Conservation (phyloP, 2,329 filamentous ascomycete species). For the Myriosclerotinia scirpicola region DNA sequence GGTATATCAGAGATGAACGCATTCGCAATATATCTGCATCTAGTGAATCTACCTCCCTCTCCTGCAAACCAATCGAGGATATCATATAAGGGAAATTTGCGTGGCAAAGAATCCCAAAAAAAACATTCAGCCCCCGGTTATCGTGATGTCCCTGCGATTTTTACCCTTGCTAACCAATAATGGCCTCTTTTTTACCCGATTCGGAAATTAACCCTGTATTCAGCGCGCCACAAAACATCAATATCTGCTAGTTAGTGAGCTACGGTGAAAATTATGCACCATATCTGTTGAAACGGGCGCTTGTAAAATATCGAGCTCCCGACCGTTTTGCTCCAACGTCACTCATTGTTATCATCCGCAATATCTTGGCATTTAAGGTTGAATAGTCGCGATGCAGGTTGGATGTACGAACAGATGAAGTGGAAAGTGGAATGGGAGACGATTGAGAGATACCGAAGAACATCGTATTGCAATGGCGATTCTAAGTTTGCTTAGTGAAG, state of each 20-base stretch:
- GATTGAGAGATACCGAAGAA: neutral
- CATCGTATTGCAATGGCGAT: neutral
- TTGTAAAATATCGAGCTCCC: neutral
- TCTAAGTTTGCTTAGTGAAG: slow-evolving; percentile 8
- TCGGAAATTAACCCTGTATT: slow-evolving; percentile 18
- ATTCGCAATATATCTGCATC: neutral
- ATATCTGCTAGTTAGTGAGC: neutral
- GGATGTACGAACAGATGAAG: neutral
- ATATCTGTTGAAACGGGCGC: neutral
- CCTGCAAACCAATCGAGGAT: neutral
- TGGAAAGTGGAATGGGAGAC: neutral
- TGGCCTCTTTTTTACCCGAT: slow-evolving; percentile 19
- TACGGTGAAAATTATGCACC: slow-evolving; percentile 20
- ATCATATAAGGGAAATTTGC: neutral
- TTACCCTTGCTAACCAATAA: slow-evolving; percentile 12
- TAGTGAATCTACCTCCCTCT: neutral
- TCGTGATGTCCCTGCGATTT: neutral
- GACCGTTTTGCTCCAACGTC: slow-evolving; percentile 6
- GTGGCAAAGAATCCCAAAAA: neutral
- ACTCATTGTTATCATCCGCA: neutral
- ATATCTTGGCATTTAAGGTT: neutral
- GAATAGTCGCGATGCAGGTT: neutral
- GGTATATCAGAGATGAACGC: neutral
- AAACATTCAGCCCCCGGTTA: neutral
- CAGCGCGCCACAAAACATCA: slow-evolving; percentile 12